Conservation (phyloP, 257 asterid species). For the Solanum chiquidenum region DNA sequence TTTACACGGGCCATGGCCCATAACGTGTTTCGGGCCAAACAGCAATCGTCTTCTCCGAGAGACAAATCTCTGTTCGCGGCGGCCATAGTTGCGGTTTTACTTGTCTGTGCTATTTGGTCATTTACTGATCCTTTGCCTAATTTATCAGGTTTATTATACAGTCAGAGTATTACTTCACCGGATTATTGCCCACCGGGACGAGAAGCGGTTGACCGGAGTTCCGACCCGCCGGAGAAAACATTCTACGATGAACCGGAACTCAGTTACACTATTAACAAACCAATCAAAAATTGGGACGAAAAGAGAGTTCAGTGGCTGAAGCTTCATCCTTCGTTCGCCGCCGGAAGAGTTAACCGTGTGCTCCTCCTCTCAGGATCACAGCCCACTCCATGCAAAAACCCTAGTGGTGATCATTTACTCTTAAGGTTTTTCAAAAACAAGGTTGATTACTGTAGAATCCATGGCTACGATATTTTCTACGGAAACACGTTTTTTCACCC, state of each 20-base stretch:
- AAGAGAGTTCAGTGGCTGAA: conserved; percentile 55
- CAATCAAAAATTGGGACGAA: conserved; percentile 51
- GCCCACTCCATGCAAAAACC: conserved; percentile 48
- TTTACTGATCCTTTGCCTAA: conserved; percentile 26
- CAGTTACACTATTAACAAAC: conserved; percentile 43
- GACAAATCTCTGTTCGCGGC: conserved; percentile 16
- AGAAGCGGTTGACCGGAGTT: conserved; percentile 2
- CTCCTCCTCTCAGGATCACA: conserved; percentile 73
- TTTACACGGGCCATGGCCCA: conserved; percentile 20
- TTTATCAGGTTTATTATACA: conserved; percentile 18
- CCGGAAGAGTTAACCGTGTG: conserved; percentile 14
- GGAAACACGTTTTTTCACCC: conserved; percentile 26
- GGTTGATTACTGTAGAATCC: conserved; percentile 64
- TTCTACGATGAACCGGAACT: conserved; percentile 56
- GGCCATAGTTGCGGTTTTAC: conserved; percentile 4
- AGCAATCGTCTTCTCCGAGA: conserved; percentile 15
- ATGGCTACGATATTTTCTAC: conserved; percentile 39
- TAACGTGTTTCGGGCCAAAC: conserved; percentile 17
- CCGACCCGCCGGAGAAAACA: conserved; percentile 29
- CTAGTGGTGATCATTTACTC: conserved; percentile 48
- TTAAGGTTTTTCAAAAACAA: conserved; percentile 66
- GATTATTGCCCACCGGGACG: not conserved
- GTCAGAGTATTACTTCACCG: not conserved
- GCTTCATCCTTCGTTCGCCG: conserved; percentile 23
- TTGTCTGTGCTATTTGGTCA: conserved; percentile 30